A percentile compares a stretch with the other conserved stretches of the same genome.
These are phyloP conservation scores for Blastocystis sp. DNA, from an alignment of 352 stramenopile species.

Conservation along the genomic window DNA sequence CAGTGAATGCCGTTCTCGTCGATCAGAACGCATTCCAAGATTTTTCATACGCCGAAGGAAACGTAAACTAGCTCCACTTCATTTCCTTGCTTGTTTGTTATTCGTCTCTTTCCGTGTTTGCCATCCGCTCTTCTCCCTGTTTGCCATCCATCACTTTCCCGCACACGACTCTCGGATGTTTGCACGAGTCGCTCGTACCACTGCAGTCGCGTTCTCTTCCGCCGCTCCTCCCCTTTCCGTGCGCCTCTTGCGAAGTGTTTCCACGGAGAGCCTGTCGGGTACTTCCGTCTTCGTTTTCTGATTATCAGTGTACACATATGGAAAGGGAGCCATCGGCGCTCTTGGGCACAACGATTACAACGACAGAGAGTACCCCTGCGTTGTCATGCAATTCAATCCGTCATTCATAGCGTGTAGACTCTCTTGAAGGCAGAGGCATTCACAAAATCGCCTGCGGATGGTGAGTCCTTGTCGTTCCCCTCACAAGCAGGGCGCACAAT, in stretches of 20 bases:
- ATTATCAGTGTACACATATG: conserved; percentile 60
- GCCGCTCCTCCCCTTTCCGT: not conserved
- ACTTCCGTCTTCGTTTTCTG: not conserved
- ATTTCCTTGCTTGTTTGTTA: not conserved
- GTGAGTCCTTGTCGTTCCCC: not conserved
- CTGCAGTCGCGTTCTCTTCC: not conserved
- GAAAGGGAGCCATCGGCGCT: conserved; percentile 50
- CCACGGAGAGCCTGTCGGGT: not conserved
- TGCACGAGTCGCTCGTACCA: not conserved
- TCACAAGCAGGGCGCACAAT: conserved; percentile 50
- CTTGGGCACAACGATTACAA: conserved; percentile 67
- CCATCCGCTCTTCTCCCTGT: not conserved
- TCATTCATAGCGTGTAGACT: conserved; percentile 40
- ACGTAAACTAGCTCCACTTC: not conserved
- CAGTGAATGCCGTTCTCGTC: conserved; percentile 75
- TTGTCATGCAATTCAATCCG: not conserved
- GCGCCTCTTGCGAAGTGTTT: not conserved
- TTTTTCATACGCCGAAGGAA: conserved; percentile 80
- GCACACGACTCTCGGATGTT: not conserved
- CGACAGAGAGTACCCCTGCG: conserved; percentile 47
- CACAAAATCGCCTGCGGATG: conserved; percentile 53
- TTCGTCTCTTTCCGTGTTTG: not conserved
- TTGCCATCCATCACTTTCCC: not conserved
- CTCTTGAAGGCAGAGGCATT: conserved; percentile 47
- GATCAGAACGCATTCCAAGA: conserved; percentile 84